Evolutionary conservation across 2,329 filamentous ascomycete genomes (phyloP).

Genomic region (Pezicula neosporulosa): DNA sequence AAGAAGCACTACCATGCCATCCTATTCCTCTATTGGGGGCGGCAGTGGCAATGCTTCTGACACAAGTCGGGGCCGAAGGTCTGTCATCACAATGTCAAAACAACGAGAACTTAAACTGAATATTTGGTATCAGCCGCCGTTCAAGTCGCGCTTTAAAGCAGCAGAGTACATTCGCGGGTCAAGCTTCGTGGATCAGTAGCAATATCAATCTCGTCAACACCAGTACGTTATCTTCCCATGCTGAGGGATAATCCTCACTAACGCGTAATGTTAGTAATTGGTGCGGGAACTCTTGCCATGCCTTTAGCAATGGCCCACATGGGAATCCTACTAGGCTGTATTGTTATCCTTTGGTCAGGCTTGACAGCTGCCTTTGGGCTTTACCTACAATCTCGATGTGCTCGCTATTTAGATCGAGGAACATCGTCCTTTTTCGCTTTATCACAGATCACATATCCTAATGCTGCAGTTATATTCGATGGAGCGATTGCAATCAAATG

Average conservation of each 20-base stretch:
- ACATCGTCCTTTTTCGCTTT: slow-evolving; percentile 92
- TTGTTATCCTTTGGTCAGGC: slow-evolving; percentile 90
- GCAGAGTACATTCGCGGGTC: slow-evolving; percentile 56
- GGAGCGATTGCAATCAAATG: slow-evolving; percentile 96
- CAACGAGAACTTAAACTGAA: slow-evolving; percentile 1
- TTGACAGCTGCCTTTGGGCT: slow-evolving; percentile 86
- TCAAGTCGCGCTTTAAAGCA: slow-evolving; percentile 56
- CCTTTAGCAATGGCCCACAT: slow-evolving; percentile 84
- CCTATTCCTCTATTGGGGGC: slow-evolving; percentile 21
- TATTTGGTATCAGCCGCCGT: slow-evolving; percentile 15
- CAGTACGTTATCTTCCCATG: slow-evolving; percentile 52
- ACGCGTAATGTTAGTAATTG: slow-evolving; percentile 65
- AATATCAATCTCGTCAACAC: slow-evolving; percentile 96
- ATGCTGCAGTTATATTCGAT: slow-evolving; percentile 93
- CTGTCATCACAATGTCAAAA: background rate
- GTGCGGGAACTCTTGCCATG: slow-evolving; percentile 83
- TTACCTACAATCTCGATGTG: slow-evolving; percentile 91
- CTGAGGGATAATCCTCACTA: slow-evolving; percentile 14
- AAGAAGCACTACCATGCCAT: slow-evolving; percentile 15
- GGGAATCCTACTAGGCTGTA: slow-evolving; percentile 79
- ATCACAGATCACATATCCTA: slow-evolving; percentile 94
- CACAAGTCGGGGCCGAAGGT: slow-evolving; percentile 21
- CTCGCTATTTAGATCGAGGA: slow-evolving; percentile 87
- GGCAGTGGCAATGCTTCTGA: slow-evolving; percentile 20
- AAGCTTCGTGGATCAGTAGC: slow-evolving; percentile 86